Evolutionary conservation across 192 early-diverging fungal species (phyloP).

Genomic region (Geranomyces variabilis): DNA sequence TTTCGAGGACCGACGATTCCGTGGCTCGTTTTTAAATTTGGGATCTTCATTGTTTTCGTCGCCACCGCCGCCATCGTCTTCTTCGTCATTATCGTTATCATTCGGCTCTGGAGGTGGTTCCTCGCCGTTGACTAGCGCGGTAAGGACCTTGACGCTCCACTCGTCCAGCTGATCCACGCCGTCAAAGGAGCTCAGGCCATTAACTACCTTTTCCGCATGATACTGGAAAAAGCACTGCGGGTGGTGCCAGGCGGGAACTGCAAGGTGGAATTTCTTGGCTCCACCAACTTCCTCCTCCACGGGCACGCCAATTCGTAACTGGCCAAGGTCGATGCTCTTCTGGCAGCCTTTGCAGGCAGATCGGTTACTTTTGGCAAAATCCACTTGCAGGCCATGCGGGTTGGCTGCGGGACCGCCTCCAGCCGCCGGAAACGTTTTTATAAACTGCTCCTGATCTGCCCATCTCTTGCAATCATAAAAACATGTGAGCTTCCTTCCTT

Average conservation of each 20-base stretch:
- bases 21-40: neutral
- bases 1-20: neutral
- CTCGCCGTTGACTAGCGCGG: neutral
- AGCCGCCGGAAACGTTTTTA: neutral
- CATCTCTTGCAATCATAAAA: neutral
- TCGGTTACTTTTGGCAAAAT: conserved; percentile 21
- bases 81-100: neutral
- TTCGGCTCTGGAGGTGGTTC: neutral
- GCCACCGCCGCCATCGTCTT: neutral
- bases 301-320: conserved; percentile 8
- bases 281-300: conserved; percentile 3
- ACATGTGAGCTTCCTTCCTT: too few species aligned
- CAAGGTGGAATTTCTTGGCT: neutral
- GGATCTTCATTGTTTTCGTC: neutral
- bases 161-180: neutral
- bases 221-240: conserved; percentile 24
- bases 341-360: conserved; percentile 16
- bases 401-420: neutral
- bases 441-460: neutral
- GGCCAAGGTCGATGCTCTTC: neutral
- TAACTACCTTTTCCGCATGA: conserved; percentile 6
- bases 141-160: neutral
- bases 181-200: neutral
- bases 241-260: conserved; percentile 10
- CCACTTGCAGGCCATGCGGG: conserved; percentile 16